These are phyloP conservation scores for Linanthus parryae DNA, from an alignment of 148 eudicot genomes.

Conservation along the genomic window DNA sequence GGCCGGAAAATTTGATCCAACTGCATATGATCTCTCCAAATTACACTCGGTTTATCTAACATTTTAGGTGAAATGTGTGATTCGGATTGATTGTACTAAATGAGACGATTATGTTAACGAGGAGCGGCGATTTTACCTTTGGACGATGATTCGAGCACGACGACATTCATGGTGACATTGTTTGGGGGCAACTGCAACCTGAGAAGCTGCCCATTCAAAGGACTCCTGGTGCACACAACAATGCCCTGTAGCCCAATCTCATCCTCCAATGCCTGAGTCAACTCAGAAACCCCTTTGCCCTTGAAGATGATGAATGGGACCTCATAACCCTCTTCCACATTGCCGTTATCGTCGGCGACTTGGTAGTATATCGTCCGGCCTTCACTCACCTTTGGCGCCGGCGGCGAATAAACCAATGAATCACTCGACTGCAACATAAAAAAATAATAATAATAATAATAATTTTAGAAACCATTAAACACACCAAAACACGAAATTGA, in stretches of 20 bases:
- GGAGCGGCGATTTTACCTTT: slow-evolving; percentile 32
- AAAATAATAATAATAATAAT: too few species aligned
- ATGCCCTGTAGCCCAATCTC: slow-evolving; percentile 47
- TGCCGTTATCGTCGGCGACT: slow-evolving; percentile 38
- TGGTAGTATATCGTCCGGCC: slow-evolving; percentile 58
- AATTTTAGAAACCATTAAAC: too few species aligned
- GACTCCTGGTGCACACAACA: slow-evolving; percentile 47
- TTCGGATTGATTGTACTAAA: too few species aligned
- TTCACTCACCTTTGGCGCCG: slow-evolving; percentile 41
- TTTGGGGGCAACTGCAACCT: slow-evolving; percentile 71
- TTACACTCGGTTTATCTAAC: too few species aligned
- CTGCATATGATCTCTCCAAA: too few species aligned
- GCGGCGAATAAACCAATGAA: slow-evolving; percentile 35
- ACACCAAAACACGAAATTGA: too few species aligned
- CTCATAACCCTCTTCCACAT: slow-evolving; percentile 27
- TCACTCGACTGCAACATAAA: slow-evolving; percentile 53
- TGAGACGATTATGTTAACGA: too few species aligned
- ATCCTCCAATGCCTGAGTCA: slow-evolving; percentile 42
- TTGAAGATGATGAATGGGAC: slow-evolving; percentile 35
- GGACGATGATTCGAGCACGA: slow-evolving; percentile 42
- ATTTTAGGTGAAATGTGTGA: too few species aligned
- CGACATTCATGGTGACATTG: slow-evolving; percentile 48
- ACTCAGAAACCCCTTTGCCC: slow-evolving; percentile 53
- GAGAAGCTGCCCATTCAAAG: slow-evolving; percentile 59
- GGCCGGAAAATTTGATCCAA: too few species aligned